Evolutionary conservation across 768 basidiomycete species (phyloP), one percentile per base, ranked within the genome.

Genomic region (Tricholoma flavovirens): DNA sequence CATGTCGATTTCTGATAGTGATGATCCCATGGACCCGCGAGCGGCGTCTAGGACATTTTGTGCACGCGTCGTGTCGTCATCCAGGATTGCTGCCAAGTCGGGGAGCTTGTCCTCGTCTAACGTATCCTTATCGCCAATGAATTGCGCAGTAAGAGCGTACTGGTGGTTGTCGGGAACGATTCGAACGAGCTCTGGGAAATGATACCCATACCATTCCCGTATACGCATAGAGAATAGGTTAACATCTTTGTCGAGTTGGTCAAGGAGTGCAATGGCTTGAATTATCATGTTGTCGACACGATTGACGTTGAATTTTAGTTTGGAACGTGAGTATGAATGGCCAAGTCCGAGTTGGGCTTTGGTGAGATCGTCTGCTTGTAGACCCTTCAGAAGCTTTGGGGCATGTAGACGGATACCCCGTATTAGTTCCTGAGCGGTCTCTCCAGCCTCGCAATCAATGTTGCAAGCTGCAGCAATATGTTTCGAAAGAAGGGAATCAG

Each of bases 281-380:
- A 98, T 98, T 74, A 98, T 98, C 96, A 98, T 98, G 80, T 98
- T 97, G 75, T 97, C 94, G 55, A 91, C 83, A 52, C 92, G 82
- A 78, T 95, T 95, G 54, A 94, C 92, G 73, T 94, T 95, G 82
- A 93, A 98, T 75, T 98, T 98, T 60, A 98, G 88, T 71, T 98
- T 98, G 38, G 95, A 89, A 60, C 96, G 87, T 21, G 94, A 97
- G 77, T 96, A 98, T 3, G 94, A 93, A 79, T 98, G 96, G 26
- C 96, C 96, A 49, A 98, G 81, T 67, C 96, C 96, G 62, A 98
- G 89, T 66, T 98, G 96, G 15, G 96, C 92, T 66, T 95, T 91
- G 57, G 79, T 83, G 62, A 97, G 80, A 79, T 98, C 96, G 63
- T 86, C 89, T 40, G 82, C 77, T 66, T 93, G 86, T 62, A 98